Conservation (phyloP, 805 yeast genomes). For the Yarrowia phangngaensis region DNA sequence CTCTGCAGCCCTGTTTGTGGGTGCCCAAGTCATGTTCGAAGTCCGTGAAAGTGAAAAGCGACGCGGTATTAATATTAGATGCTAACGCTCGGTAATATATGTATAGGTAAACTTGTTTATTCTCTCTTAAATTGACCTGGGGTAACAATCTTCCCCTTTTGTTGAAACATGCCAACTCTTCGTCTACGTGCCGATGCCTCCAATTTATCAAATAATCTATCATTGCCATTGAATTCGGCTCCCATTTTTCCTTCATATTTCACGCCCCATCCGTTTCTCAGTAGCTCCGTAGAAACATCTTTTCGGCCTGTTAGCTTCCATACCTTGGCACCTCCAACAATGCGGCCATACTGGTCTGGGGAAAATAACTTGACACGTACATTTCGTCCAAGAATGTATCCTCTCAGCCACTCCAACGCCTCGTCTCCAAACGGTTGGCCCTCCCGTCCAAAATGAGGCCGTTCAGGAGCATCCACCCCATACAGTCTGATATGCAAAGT, state of each 20-base stretch:
- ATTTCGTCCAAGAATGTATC: slow-evolving; percentile 58
- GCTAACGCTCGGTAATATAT: too few relatives aligned
- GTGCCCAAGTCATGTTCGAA: slow-evolving; percentile 92
- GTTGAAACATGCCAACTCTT: slow-evolving; percentile 64
- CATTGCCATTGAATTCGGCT: slow-evolving; percentile 83
- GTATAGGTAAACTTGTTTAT: slow-evolving; percentile 21
- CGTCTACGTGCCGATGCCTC: slow-evolving; percentile 58
- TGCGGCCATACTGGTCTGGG: slow-evolving; percentile 83
- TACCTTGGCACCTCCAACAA: slow-evolving; percentile 70
- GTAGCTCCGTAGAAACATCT: slow-evolving; percentile 86
- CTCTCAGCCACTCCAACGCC: slow-evolving; percentile 71
- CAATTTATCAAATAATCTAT: slow-evolving; percentile 52
- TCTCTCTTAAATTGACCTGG: slow-evolving; percentile 41
- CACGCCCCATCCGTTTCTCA: slow-evolving; percentile 74
- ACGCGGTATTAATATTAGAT: slow-evolving; percentile 74
- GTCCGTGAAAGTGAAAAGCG: slow-evolving; percentile 81
- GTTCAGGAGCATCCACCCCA: slow-evolving; percentile 96
- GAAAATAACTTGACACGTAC: slow-evolving; percentile 75
- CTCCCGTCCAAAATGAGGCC: slow-evolving; percentile 90
- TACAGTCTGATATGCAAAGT: slow-evolving; percentile 80
- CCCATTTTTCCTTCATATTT: slow-evolving; percentile 80
- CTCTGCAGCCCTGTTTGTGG: slow-evolving; percentile 68
- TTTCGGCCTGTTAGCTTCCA: slow-evolving; percentile 62
- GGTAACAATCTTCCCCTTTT: slow-evolving; percentile 36
- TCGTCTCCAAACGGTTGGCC: slow-evolving; percentile 86